Evolutionary conservation across 371 early-diverging fungal species (phyloP).

Genomic region (Sporodiniella umbellata): DNA sequence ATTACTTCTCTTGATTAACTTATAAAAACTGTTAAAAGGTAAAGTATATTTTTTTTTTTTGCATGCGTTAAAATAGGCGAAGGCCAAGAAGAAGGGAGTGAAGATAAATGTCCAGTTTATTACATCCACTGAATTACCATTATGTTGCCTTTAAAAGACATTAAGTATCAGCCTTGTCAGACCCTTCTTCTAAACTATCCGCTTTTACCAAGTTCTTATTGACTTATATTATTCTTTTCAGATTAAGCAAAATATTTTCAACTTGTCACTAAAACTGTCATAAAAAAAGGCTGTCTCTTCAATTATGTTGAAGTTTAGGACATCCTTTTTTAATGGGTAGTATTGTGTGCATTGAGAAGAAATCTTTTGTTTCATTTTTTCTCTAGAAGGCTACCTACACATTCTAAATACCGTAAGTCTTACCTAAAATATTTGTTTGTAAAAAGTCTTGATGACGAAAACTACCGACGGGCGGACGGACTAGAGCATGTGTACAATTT

Average conservation of each 20-base stretch:
- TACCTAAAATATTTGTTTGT: too few species aligned
- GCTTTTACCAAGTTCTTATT: not conserved
- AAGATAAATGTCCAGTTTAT: slow-evolving; percentile 23
- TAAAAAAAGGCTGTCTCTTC: not conserved
- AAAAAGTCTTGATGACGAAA: slow-evolving; percentile 19
- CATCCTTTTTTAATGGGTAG: too few species aligned
- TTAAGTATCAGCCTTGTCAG: slow-evolving; percentile 32
- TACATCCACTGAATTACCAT: slow-evolving; percentile 28
- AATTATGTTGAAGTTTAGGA: too few species aligned
- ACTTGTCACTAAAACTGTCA: not conserved
- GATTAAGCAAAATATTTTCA: not conserved
- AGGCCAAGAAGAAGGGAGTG: slow-evolving; percentile 6
- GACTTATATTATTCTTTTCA: not conserved
- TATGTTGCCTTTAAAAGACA: slow-evolving; percentile 31
- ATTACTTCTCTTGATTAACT: not conserved
- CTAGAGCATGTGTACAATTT: slow-evolving; percentile 22
- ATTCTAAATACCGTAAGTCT: too few species aligned
- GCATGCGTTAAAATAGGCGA: too few species aligned
- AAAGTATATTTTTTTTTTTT: slow-evolving; percentile 19
- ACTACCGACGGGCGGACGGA: slow-evolving; percentile 31
- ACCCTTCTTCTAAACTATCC: slow-evolving; percentile 4
- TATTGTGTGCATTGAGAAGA: too few species aligned
- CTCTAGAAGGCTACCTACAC: too few species aligned
- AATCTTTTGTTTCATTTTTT: too few species aligned
- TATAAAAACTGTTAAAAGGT: slow-evolving; percentile 3